Evolutionary conservation across 345 rosid species (phyloP), one percentile per base, ranked within the genome.

Genomic region (Chamaenerion angustifolium): DNA sequence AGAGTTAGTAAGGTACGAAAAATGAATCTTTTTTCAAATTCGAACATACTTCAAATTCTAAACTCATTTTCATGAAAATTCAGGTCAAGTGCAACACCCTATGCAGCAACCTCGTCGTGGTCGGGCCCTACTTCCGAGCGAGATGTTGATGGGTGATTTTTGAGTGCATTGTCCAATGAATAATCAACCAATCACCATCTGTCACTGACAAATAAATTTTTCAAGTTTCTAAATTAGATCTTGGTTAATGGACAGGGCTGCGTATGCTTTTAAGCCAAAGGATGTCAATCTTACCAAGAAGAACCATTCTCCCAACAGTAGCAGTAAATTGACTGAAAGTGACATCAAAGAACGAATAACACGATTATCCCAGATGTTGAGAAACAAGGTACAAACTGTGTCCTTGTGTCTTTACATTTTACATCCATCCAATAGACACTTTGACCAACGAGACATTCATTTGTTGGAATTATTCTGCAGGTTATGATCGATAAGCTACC

Each of bases 181-280:
- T n/a, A n/a, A 40, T 10, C 10, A 15, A 18, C 21, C 13, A 21
- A 48, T 45, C 16, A 11, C 14, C 47, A n/a, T 44, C n/a, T n/a
- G n/a, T 3, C 3, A 2, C 47, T 19, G 16, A 7, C 37, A 25
- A 11, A 11, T 52, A 14, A 12, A 51, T 0, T 4, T 42, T 54
- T 12, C 40, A 21, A 17, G 3, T 3, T 16, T n/a, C 48, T 43
- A 42, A 50, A 3, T 31, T 31, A 4, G 8, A 3, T 7, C 42
- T 42, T 11, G 41, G 7, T 17, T 12, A 44, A 41, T 42, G 12
- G 48, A 16, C 67, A 84, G 98, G 71, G 88, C 95, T 43, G 75
- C 57, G 52, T 72, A 62, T 61, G 98, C 98, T 42, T 82, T 87
- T 75, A 87, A 84, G 16, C 96, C 96, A 1, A 82, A 84, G 76